Evolutionary conservation across 2,329 filamentous ascomycete genomes (phyloP), one percentile per base, ranked within the genome.

Genomic region (Fusarium denticulatum): DNA sequence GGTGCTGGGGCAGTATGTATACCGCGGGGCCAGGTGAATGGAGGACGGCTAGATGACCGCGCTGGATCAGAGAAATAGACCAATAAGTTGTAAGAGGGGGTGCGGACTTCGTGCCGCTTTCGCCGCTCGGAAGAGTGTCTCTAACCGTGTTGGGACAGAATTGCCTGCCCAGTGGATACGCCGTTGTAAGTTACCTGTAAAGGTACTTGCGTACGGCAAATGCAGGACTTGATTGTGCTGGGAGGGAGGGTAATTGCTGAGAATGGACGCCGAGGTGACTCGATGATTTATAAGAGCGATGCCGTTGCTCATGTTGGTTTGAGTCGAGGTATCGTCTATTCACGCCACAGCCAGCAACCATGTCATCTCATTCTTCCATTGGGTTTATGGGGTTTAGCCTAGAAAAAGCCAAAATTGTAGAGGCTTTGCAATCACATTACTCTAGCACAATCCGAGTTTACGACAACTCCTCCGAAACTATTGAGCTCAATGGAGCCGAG

Each of bases 381-480:
- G 49, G 49, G 5, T 36, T 52, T 3, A 24, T 52, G 1, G 49
- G 49, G 0, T 36, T 52, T 4, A 52, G n/a, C 32, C n/a, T 32
- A 26, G 49, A 52, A 20, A 36, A 52, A 4, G 49, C n/a, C 0
- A 36, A 36, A 4, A 36, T 34, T 22, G 6, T 12, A 52, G 0
- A 4, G 2, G 4, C 30, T 6, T 24, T 36, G 0, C 30, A 52
- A 52, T 26, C 6, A 20, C 6, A 24, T 14, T 7, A 18, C 11
- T 11, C 9, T 4, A 3, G 8, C 8, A 20, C 47, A 34, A 2
- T 14, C 22, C 13, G 28, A 20, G 0, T 34, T 2, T 36, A 2
- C 3, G n/a, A 52, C 13, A 11, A 16, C 12, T 49, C 13, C 0
- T 36, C 13, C 0, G 3, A 52, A 0, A 15, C 0, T 26, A 6